phyloP scores from a whole-genome alignment of 2,329 filamentous ascomycete genomes.

The Cylindrodendrum hubeiense region DNA sequence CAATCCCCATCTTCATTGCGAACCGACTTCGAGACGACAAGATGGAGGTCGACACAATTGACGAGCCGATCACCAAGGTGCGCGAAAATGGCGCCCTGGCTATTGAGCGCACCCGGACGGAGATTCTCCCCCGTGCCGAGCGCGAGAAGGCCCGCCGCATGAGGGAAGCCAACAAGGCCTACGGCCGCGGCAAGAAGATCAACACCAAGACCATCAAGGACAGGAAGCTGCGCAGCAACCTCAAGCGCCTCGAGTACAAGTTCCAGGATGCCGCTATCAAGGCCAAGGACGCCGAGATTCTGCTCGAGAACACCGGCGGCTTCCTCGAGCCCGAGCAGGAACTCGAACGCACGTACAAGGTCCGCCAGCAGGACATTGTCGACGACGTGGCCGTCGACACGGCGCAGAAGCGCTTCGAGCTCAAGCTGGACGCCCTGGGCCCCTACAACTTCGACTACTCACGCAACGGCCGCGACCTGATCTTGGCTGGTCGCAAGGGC shows the following conservation, averaged over 20 bases:
- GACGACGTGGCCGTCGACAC: constrained; percentile 82
- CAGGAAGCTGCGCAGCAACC: constrained; percentile 87
- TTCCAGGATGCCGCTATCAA: constrained; percentile 84
- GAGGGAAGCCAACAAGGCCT: constrained; percentile 77
- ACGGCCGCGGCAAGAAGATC: constrained; percentile 86
- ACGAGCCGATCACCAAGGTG: constrained; percentile 51
- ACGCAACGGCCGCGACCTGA: constrained; percentile 85
- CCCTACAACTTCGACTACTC: constrained; percentile 93
- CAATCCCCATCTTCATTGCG: constrained; percentile 23
- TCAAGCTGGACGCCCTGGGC: constrained; percentile 84
- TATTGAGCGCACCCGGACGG: constrained; percentile 62
- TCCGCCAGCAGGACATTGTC: constrained; percentile 88
- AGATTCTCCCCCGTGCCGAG: constrained; percentile 65
- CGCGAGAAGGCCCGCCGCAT: constrained; percentile 64
- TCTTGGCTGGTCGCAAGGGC: constrained; percentile 90
- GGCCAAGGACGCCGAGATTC: constrained; percentile 94
- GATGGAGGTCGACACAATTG: constrained; percentile 55
- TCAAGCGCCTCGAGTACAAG: constrained; percentile 83
- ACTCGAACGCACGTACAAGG: constrained; percentile 92
- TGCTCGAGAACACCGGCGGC: constrained; percentile 87
- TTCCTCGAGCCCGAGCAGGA: constrained; percentile 91
- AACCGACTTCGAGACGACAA: constrained; percentile 29
- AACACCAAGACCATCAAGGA: constrained; percentile 81
- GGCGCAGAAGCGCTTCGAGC: constrained; percentile 92
- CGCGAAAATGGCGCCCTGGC: constrained; percentile 66